phyloP scores from a whole-genome alignment of 2,329 filamentous ascomycete species.

The Seiridium cupressi region DNA sequence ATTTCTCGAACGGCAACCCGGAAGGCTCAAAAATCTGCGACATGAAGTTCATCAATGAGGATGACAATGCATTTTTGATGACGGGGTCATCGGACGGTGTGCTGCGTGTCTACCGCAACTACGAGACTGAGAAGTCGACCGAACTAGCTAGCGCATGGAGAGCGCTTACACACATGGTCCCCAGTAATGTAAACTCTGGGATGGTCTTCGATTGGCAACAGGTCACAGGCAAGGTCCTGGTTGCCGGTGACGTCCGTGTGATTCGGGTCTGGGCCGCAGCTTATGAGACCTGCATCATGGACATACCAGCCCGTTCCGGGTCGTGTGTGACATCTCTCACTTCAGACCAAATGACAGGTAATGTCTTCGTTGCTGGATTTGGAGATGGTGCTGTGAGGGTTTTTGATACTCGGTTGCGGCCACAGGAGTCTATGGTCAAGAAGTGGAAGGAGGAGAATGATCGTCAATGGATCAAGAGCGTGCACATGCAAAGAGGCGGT shows the following conservation, averaged over 20 bases:
- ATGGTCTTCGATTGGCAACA: slow-evolving; percentile 99
- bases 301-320: slow-evolving; percentile 91
- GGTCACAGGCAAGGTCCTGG: slow-evolving; percentile 90
- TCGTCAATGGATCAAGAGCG: slow-evolving; percentile 90
- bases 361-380: slow-evolving; percentile 94
- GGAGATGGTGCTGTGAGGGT: slow-evolving; percentile 92
- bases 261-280: slow-evolving; percentile 96
- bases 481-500: slow-evolving; percentile 95
- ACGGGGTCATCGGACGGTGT: slow-evolving; percentile 95
- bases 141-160: slow-evolving; percentile 90
- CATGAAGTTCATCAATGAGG: slow-evolving; percentile 96
- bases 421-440: slow-evolving; percentile 88
- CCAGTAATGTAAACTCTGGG: slow-evolving; percentile 90
- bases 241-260: slow-evolving; percentile 92
- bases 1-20: slow-evolving; percentile 94
- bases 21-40: slow-evolving; percentile 89
- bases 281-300: slow-evolving; percentile 86
- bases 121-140: slow-evolving; percentile 73
- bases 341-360: slow-evolving; percentile 95
- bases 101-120: slow-evolving; percentile 88
- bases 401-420: slow-evolving; percentile 83
- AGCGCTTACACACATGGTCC: slow-evolving; percentile 88
- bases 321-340: slow-evolving; percentile 95
- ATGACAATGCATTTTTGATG: slow-evolving; percentile 92
- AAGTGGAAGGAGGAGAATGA: slow-evolving; percentile 90